Evolutionary conservation across 257 asterid species (phyloP).

Genomic region (Fraxinus pennsylvanica): DNA sequence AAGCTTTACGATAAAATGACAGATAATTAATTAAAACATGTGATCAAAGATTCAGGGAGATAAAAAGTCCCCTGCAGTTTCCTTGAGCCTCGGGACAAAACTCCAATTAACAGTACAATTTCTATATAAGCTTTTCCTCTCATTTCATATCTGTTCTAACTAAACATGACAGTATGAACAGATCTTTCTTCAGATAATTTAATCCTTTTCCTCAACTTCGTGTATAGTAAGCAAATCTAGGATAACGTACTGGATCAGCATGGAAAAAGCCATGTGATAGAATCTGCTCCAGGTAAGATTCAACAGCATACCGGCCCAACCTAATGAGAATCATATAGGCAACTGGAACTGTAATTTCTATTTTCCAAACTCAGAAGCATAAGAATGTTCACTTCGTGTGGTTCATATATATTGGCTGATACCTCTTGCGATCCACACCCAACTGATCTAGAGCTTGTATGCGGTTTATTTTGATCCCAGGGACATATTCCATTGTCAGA

Average conservation of each 20-base stretch:
- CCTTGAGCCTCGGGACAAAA: not conserved
- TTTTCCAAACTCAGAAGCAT: not conserved
- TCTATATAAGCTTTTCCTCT: not conserved
- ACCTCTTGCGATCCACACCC: constrained; percentile 91
- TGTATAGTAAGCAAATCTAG: not conserved
- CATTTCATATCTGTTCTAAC: constrained; percentile 9
- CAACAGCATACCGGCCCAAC: constrained; percentile 89
- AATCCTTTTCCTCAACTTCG: not conserved
- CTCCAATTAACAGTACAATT: not conserved
- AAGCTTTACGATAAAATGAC: not conserved
- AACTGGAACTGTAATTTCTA: not conserved
- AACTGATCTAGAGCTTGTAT: constrained; percentile 81
- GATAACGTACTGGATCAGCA: constrained; percentile 74
- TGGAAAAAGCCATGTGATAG: constrained; percentile 91
- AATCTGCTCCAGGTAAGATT: constrained; percentile 91
- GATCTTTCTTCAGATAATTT: not conserved
- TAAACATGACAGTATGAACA: not conserved
- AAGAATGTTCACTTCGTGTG: not conserved
- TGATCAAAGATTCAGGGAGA: not conserved
- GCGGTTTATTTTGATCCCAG: constrained; percentile 92
- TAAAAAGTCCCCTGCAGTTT: not conserved
- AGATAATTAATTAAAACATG: not conserved
- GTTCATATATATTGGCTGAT: constrained; percentile 10
- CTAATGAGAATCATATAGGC: constrained; percentile 37
- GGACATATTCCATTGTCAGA: constrained; percentile 88